Evolutionary conservation across 2,329 filamentous ascomycete genomes (phyloP).

Genomic region (Aaosphaeria pasadenensis): DNA sequence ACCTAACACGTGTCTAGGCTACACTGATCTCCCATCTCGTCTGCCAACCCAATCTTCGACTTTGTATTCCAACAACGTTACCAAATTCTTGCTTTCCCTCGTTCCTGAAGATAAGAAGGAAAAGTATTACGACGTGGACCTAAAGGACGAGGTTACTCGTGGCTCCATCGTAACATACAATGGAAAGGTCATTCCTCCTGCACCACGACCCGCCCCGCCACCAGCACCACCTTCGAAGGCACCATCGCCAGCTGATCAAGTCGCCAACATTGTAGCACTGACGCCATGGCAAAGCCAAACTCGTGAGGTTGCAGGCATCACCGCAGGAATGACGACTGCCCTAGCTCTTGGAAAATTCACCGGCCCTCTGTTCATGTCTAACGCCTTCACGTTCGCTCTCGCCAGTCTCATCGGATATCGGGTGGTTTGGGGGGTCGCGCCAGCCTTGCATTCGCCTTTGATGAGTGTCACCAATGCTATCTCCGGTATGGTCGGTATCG

Average conservation of each 20-base stretch:
- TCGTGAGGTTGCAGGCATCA: conserved; percentile 71
- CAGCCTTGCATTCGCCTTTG: conserved; percentile 80
- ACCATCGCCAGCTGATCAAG: conserved; percentile 30
- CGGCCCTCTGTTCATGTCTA: conserved; percentile 81
- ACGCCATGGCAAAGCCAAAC: conserved; percentile 81
- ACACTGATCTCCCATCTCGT: conserved; percentile 83
- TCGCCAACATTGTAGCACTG: conserved; percentile 61
- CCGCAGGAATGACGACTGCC: conserved; percentile 72
- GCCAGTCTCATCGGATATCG: conserved; percentile 85
- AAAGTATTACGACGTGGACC: conserved; percentile 75
- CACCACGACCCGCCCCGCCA: conserved; percentile 65
- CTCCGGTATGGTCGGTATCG: conserved; percentile 83
- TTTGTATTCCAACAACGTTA: conserved; percentile 91
- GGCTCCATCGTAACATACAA: conserved; percentile 79
- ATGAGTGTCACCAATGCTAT: conserved; percentile 96
- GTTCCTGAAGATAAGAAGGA: conserved; percentile 72
- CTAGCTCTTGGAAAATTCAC: conserved; percentile 78
- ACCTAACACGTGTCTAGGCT: conserved; percentile 44
- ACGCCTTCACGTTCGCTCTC: conserved; percentile 79
- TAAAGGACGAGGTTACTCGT: conserved; percentile 81
- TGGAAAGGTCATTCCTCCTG: conserved; percentile 71
- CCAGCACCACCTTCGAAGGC: conserved; percentile 50
- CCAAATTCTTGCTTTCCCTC: conserved; percentile 82
- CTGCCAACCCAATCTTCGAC: conserved; percentile 87
- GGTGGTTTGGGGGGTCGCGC: conserved; percentile 81